Conservation (phyloP, 108 stramenopile genomes). For the Mediolabrus comicus region DNA sequence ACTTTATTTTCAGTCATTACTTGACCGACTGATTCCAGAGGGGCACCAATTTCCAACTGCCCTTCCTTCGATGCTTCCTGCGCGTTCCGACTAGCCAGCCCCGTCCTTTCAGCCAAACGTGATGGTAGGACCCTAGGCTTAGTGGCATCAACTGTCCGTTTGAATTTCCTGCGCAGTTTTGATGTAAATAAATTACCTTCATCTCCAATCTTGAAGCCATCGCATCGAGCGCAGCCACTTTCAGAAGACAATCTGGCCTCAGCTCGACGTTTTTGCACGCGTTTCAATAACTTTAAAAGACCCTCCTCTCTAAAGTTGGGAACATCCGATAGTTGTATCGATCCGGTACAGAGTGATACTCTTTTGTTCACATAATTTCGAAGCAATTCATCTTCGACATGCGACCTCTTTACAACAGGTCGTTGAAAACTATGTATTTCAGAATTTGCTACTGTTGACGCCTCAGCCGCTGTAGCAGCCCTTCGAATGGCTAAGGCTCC, state of each 20-base stretch:
- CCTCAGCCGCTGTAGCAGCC: constrained; percentile 65
- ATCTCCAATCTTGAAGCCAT: constrained; percentile 50
- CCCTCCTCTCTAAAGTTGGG: constrained; percentile 72
- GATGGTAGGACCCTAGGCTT: constrained; percentile 57
- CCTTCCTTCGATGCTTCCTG: constrained; percentile 39
- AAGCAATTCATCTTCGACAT: constrained; percentile 62
- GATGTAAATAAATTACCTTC: constrained; percentile 55
- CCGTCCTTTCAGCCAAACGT: constrained; percentile 64
- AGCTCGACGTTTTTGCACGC: constrained; percentile 69
- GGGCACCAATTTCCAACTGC: constrained; percentile 17
- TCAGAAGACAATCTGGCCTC: constrained; percentile 55
- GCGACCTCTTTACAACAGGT: constrained; percentile 47
- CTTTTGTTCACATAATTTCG: constrained; percentile 46
- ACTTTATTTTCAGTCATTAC: constrained; percentile 55
- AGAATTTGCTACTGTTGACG: constrained; percentile 49
- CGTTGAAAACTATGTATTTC: constrained; percentile 46
- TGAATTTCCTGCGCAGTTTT: constrained; percentile 41
- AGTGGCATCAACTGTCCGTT: constrained; percentile 37
- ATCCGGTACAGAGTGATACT: constrained; percentile 49
- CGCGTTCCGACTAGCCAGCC: constrained; percentile 56
- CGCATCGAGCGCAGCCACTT: constrained; percentile 79
- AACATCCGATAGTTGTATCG: constrained; percentile 57
- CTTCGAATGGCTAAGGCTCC: constrained; percentile 71
- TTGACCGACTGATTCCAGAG: constrained; percentile 21
- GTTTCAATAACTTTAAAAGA: constrained; percentile 60